Percentiles rank a stretch among this genome's conserved stretches.
These are phyloP conservation scores for Evernia prunastri DNA, from an alignment of 495 filamentous ascomycete genomes.

Conservation along the genomic window DNA sequence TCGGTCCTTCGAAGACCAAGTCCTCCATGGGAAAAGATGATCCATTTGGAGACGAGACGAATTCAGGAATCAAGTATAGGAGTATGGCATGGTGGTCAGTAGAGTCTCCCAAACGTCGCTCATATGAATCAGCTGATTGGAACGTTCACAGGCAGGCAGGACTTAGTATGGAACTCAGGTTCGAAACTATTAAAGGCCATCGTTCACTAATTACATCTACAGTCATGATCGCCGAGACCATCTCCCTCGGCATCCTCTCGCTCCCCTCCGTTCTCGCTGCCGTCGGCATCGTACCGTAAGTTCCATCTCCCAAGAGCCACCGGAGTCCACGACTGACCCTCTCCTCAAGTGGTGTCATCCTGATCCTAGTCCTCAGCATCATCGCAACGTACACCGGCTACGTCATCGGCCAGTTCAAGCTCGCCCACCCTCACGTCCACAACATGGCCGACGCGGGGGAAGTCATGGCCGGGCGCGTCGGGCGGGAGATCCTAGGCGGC, in stretches of 20 bases:
- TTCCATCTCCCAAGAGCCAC: no score
- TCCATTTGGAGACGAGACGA: slow-evolving; percentile 40
- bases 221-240: slow-evolving; percentile 66
- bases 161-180: slow-evolving; percentile 12
- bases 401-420: slow-evolving; percentile 71
- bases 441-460: slow-evolving; percentile 68
- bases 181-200: neutral
- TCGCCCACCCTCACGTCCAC: slow-evolving; percentile 61
- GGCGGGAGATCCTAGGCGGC: slow-evolving; percentile 57
- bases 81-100: slow-evolving; percentile 40
- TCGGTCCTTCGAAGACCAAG: neutral
- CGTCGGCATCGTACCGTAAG: slow-evolving; percentile 51
- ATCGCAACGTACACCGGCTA: slow-evolving; percentile 71
- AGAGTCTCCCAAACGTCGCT: neutral
- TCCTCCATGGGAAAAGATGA: slow-evolving; percentile 22
- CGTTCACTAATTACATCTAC: neutral
- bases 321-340: neutral
- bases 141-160: slow-evolving; percentile 32
- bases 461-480: slow-evolving; percentile 55
- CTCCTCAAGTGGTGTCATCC: slow-evolving; percentile 42
- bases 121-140: neutral
- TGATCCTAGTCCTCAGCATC: slow-evolving; percentile 55
- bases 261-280: slow-evolving; percentile 58
- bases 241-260: slow-evolving; percentile 63
- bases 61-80: slow-evolving; percentile 39